Percentiles rank a stretch among this genome's conserved stretches.
Evolutionary conservation across 2,329 filamentous ascomycete species (phyloP).

Genomic region (Calycina marina): DNA sequence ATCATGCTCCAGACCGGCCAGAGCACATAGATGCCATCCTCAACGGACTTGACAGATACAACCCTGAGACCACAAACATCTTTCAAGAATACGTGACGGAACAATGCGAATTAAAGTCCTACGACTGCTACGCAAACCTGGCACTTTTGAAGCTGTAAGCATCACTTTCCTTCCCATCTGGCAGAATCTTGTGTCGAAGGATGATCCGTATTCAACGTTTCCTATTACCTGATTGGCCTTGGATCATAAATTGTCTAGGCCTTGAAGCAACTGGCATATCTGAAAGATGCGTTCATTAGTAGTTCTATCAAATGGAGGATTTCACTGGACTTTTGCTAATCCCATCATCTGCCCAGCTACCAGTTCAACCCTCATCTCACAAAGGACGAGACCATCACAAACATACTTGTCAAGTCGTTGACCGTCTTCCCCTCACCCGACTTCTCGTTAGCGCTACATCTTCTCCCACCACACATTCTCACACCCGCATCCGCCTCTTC

Average conservation of each 20-base stretch:
- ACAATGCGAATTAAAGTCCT: constrained; percentile 90
- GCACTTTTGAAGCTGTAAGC: constrained; percentile 95
- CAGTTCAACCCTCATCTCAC: constrained; percentile 98
- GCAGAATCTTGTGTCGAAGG: constrained; percentile 29
- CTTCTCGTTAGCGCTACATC: constrained; percentile 85
- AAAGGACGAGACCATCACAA: constrained; percentile 94
- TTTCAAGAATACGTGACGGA: constrained; percentile 91
- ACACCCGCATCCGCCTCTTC: constrained; percentile 37
- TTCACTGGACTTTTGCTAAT: too few relatives aligned
- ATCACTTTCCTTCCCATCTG: constrained; percentile 7
- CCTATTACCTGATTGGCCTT: constrained; percentile 83
- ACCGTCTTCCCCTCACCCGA: constrained; percentile 94
- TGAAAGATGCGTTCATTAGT: constrained; percentile 45
- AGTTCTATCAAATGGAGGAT: constrained; percentile 61
- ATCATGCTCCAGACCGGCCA: constrained; percentile 83
- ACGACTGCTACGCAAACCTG: constrained; percentile 93
- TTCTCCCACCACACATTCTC: constrained; percentile 75
- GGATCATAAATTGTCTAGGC: constrained; percentile 39
- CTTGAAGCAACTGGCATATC: constrained; percentile 57
- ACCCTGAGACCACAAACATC: constrained; percentile 84
- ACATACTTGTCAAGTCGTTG: constrained; percentile 95
- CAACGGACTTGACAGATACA: constrained; percentile 95
- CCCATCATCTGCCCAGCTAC: constrained; percentile 47
- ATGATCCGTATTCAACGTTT: constrained; percentile 84
- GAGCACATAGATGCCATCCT: constrained; percentile 88